Percentiles rank a stretch among this genome's conserved stretches.
Evolutionary conservation across 2,329 filamentous ascomycete genomes (phyloP).

Genomic region (Alternaria alternata): DNA sequence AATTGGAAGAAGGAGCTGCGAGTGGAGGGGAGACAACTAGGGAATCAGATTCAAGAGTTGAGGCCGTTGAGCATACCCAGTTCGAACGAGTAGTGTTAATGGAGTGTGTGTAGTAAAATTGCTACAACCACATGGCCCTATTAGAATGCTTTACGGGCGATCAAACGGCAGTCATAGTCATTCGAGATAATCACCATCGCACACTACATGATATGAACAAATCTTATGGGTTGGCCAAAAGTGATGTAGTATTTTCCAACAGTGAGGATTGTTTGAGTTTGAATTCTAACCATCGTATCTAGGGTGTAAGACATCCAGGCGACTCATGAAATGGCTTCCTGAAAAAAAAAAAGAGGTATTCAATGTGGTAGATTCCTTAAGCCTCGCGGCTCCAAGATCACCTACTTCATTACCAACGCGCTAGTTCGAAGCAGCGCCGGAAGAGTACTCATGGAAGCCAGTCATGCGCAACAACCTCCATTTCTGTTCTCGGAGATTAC

Average conservation of each 20-base stretch:
- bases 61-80: conserved; percentile 30
- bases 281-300: background rate
- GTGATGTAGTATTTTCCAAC: background rate
- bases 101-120: background rate
- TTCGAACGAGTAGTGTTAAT: background rate
- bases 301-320: background rate
- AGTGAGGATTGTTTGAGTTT: background rate
- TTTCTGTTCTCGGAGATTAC: background rate
- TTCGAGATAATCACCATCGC: background rate
- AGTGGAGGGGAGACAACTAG: conserved; percentile 15
- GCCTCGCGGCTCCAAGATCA: too few relatives aligned
- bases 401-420: background rate
- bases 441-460: background rate
- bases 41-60: conserved; percentile 27
- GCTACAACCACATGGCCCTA: background rate
- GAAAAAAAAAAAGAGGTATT: background rate
- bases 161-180: background rate
- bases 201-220: background rate
- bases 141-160: background rate
- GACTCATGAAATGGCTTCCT: background rate
- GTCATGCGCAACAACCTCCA: background rate
- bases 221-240: background rate
- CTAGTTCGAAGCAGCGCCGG: background rate
- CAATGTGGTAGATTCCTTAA: too few relatives aligned
- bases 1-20: conserved; percentile 44